Base-by-base conservation (phyloP, 2,329 filamentous ascomycete genomes). In the Epichloe coenophiala region DNA sequence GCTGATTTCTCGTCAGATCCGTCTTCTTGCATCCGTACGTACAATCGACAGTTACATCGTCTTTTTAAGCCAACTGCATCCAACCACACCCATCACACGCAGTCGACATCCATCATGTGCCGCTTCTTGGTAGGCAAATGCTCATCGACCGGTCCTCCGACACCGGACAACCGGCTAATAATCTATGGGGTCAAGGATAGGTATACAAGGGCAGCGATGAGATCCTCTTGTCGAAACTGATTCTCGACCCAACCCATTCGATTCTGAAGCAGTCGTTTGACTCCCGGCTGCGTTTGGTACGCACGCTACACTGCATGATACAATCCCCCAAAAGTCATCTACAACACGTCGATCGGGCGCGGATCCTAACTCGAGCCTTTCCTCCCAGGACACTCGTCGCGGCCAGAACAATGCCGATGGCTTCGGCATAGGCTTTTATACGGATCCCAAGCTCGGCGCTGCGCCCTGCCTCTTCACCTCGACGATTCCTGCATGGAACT, bases 211-310 rank as follows among this genome's bases (percentile, higher is more conserved):
- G 93, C 62, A 91, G 87, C 63, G 87, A 95, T 70, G 90, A 95
- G 71, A 96, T 98, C 59, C 80, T 97, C 53, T 84, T 98, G 60
- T 96, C 91, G 48, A 95, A 96, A 66, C 77, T 98, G 49, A 94
- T 98, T 58, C 89, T 96, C 57, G 88, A 95, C 60, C 93, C 93
- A 4, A 89, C 87, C 1, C 93, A 98, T 68, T 96, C 90, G 13
- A 97, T 98, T 58, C 80, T 98, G 53, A 96, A 91, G 57, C 93
- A 98, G 67, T 96, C 90, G 2, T 98, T 96, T 65, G 93, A 98
- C 70, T 96, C 88, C n/a, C 84, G 93, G 47, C 75, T 98, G 40
- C 86, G 93, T 62, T 76, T 97, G 53, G 86, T 90, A 74, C 66
- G 78, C 67, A 74, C 66, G 78, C 67, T 37, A 8, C 21, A 8